Evolutionary conservation across 2,329 filamentous ascomycete genomes (phyloP).

Genomic region (Trichoderma koningiopsis): DNA sequence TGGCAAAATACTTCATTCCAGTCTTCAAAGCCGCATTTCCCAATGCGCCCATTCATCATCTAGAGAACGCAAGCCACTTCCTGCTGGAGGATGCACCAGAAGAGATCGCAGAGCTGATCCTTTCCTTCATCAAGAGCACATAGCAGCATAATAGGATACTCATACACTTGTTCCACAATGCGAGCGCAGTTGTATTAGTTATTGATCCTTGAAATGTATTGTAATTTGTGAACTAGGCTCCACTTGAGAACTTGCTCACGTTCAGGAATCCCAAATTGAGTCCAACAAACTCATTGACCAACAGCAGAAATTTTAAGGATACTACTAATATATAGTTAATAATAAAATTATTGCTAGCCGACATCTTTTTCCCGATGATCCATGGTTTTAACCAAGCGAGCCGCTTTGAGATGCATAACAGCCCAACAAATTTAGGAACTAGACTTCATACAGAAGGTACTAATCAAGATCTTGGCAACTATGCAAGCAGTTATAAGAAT

Average conservation of each 20-base stretch:
- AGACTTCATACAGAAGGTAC: not conserved
- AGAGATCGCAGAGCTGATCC: not conserved
- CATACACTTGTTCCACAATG: not conserved
- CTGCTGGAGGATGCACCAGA: not conserved
- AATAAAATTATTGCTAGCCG: not conserved
- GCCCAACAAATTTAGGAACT: not conserved
- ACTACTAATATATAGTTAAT: not conserved
- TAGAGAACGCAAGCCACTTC: not conserved
- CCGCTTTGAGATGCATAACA: not conserved
- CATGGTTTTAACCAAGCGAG: not conserved
- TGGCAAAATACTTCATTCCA: not conserved
- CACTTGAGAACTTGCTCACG: not conserved
- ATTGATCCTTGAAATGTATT: not conserved
- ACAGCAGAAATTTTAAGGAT: not conserved
- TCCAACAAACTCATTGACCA: not conserved
- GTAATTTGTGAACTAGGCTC: not conserved
- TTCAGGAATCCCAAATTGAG: not conserved
- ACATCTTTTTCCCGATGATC: not conserved
- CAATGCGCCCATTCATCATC: not conserved
- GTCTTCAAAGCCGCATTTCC: conserved; percentile 3
- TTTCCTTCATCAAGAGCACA: not conserved
- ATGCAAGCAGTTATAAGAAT: not conserved
- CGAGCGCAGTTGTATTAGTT: not conserved
- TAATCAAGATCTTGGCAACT: not conserved
- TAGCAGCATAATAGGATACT: not conserved